phyloP scores from a whole-genome alignment of 1,139 yeast species.

The Hyphopichia fennica region DNA sequence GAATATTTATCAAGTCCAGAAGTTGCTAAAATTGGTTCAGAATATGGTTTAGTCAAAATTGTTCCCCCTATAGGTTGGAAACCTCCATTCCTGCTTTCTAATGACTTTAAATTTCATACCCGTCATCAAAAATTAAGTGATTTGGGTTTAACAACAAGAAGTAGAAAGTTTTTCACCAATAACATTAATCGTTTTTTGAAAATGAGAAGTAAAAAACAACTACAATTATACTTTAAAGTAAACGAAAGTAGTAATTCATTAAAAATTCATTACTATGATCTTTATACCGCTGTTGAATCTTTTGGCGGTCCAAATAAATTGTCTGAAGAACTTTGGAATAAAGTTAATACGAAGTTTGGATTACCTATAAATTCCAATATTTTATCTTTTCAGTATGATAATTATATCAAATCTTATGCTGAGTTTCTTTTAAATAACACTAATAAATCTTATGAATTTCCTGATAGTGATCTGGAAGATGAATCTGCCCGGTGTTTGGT shows the following conservation, averaged over 20 bases:
- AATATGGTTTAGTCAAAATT: slow-evolving; percentile 65
- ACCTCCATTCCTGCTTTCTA: slow-evolving; percentile 55
- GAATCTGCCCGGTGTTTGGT: slow-evolving; percentile 49
- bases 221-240: slow-evolving; percentile 24
- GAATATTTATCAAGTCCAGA: slow-evolving; percentile 54
- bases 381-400: slow-evolving; percentile 33
- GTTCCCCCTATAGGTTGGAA: slow-evolving; percentile 62
- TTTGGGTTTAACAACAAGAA: slow-evolving; percentile 60
- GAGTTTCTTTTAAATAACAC: slow-evolving; percentile 33
- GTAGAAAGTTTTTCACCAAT: slow-evolving; percentile 59
- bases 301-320: slow-evolving; percentile 22
- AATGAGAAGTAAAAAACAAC: slow-evolving; percentile 39
- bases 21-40: slow-evolving; percentile 51
- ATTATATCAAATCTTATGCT: slow-evolving; percentile 44
- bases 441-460: slow-evolving; percentile 17
- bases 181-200: slow-evolving; percentile 58
- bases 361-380: slow-evolving; percentile 14
- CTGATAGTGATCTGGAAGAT: slow-evolving; percentile 29
- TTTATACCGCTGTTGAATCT: slow-evolving; percentile 47
- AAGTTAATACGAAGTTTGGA: slow-evolving; percentile 28
- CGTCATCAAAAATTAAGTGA: slow-evolving; percentile 65
- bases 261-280: slow-evolving; percentile 50
- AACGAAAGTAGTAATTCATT: slow-evolving; percentile 1
- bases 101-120: slow-evolving; percentile 60
- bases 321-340: slow-evolving; percentile 31